A percentile compares a stretch with the other conserved stretches of the same genome.
Evolutionary conservation across 148 eudicot species (phyloP).

Genomic region (Silene conica): DNA sequence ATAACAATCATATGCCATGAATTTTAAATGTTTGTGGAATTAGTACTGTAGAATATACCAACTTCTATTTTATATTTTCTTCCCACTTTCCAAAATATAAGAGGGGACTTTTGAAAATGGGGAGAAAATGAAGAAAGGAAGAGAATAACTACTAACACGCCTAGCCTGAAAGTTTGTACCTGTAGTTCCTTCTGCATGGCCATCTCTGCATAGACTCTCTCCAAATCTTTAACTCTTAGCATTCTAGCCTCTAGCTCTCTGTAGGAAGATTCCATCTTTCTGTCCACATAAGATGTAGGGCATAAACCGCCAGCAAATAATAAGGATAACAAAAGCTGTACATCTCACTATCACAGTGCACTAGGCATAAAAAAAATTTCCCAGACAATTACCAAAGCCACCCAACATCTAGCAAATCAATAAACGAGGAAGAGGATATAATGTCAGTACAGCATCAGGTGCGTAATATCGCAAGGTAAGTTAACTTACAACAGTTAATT

Average conservation of each 20-base stretch:
- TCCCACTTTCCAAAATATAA: too few species aligned
- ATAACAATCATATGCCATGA: not conserved
- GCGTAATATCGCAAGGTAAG: not conserved
- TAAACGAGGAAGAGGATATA: not conserved
- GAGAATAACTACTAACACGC: not conserved
- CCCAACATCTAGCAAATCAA: not conserved
- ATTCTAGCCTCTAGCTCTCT: conserved; percentile 65
- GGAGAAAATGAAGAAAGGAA: too few species aligned
- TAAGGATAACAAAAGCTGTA: not conserved
- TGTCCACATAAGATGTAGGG: conserved; percentile 18
- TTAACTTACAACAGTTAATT: not conserved
- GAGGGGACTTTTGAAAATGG: too few species aligned
- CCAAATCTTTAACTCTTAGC: conserved; percentile 59
- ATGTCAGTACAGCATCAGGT: not conserved
- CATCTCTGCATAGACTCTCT: conserved; percentile 67
- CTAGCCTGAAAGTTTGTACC: conserved; percentile 34
- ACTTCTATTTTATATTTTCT: too few species aligned
- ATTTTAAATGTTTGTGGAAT: not conserved
- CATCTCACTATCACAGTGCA: conserved; percentile 1
- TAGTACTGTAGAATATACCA: not conserved
- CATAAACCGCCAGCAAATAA: not conserved
- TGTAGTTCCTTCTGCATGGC: conserved; percentile 80
- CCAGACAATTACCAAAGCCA: not conserved
- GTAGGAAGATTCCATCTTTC: conserved; percentile 66
- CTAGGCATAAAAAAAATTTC: not conserved